Base-by-base conservation (phyloP, 2,329 filamentous ascomycete genomes). In the Dendryphion nanum region DNA sequence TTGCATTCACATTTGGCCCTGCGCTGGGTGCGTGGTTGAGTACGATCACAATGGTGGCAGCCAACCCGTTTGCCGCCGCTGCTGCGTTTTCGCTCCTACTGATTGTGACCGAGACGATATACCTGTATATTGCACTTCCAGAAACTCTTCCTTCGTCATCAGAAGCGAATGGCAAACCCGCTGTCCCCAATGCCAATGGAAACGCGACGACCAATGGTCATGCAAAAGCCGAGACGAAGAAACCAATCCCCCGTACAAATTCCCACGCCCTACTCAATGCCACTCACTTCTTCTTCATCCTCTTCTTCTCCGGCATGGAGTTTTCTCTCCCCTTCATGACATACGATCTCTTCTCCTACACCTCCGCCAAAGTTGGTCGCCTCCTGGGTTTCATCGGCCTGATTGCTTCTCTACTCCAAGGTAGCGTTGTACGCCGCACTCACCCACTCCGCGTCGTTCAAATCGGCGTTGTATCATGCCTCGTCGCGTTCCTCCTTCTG, bases 251-350 rank as follows among this genome's bases (percentile, higher is more conserved):
- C 2, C 75, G 85, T 41, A 95, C 88, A 3, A 97, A 97, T 68
- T 89, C 85, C 3, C 89, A 93, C 51, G 69, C 80, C 19, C 64
- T 95, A 10, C 81, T 98, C 32, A 96, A 96, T 62, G 69, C 84
- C 2, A 83, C 88, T 0, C 93, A 98, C 67, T 85, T 97, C 58
- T 71, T 84, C 32, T 98, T 98, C 67, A 82, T 98, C 42, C 81
- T 98, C 10, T 95, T 95, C 69, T 98, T 98, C 70, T 95, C 89
- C 2, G 93, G 93, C 44, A 91, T 98, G 85, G 93, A 98, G 63
- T 97, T 95, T 66, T 95, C 89, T 1, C 78, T 98, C 3, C 90
- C 93, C 0, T 98, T 98, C 65, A 90, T 98, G 81, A 97, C 91
- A 0, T 95, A 93, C 56, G 91, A 95, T 37, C 79, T 98, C 30